Base-by-base conservation (phyloP, 2,329 filamentous ascomycete species). In the Xylaria sp. region DNA sequence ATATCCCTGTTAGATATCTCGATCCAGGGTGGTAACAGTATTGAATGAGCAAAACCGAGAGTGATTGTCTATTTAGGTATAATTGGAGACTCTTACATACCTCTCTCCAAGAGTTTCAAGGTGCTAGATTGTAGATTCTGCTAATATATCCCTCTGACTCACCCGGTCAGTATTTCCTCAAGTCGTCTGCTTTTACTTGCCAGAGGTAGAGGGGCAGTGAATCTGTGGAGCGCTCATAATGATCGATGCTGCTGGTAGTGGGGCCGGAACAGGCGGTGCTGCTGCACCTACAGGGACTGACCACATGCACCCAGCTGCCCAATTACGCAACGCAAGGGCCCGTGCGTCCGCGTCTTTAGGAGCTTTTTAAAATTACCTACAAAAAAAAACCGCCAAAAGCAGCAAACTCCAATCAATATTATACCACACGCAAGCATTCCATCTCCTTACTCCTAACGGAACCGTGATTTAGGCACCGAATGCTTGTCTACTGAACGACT, bases 371-470 rank as follows among this genome's bases (percentile, higher is more conserved):
- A 63, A 62, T 62, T 59, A 55, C 52, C 28, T 55, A 20, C 23
- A n/a, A 48, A 34, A 63, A 63, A 69, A 62, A 58, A 55, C 44
- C 25, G 20, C 37, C 46, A 34, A 46, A 39, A 48, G 20, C 56
- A 62, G 52, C 50, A 52, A 62, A 65, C 50, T 57, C 60, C 34
- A 64, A 37, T 44, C 48, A 63, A 39, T 48, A 6, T 15, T 15
- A 18, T 18, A 46, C 41, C 18, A 46, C 41, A 5, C 41, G 41
- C 41, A 46, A 54, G 50, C 65, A 68, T 54, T 61, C 62, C 28
- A 46, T 41, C 48, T 41, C 59, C 48, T 25, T 58, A 46, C 61
- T 56, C 54, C 50, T 54, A 52, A 63, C 67, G 39, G 51, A 69
- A 57, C 48, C 51, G 65, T 68, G 60, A 67, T 55, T 39, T 55